Conservation (phyloP, 2,329 filamentous ascomycete species). For the Hymenoscyphus repandus region DNA sequence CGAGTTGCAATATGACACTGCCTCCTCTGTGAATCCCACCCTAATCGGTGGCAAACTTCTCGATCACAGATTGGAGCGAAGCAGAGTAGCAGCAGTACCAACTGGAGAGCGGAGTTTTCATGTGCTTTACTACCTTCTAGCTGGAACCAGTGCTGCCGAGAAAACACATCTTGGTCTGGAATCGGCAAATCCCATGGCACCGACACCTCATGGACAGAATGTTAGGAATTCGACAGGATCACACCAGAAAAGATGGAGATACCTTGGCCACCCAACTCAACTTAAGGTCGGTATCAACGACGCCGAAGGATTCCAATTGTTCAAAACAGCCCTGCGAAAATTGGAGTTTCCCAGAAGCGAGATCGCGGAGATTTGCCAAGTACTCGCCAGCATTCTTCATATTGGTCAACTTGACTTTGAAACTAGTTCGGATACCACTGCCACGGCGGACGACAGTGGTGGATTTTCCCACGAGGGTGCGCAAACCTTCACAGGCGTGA, state of each 20-base stretch:
- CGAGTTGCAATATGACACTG: conserved; percentile 93
- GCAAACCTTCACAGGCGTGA: conserved; percentile 78
- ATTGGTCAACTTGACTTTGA: conserved; percentile 95
- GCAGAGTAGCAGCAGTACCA: conserved; percentile 83
- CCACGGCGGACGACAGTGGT: conserved; percentile 82
- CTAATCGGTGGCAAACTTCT: conserved; percentile 92
- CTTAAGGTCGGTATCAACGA: conserved; percentile 97
- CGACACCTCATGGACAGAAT: conserved; percentile 33
- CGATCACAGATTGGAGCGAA: conserved; percentile 88
- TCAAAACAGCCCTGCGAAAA: conserved; percentile 92
- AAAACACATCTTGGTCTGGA: conserved; percentile 73
- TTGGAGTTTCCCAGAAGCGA: conserved; percentile 90
- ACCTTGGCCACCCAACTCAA: conserved; percentile 92
- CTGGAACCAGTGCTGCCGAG: conserved; percentile 85
- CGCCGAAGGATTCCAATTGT: conserved; percentile 89
- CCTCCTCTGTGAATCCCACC: conserved; percentile 75
- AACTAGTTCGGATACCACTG: conserved; percentile 72
- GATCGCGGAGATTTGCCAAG: conserved; percentile 94
- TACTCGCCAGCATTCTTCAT: conserved; percentile 90
- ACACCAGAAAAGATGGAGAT: conserved; percentile 83
- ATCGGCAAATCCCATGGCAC: conserved; percentile 38
- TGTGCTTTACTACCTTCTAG: conserved; percentile 88
- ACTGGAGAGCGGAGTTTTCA: conserved; percentile 97
- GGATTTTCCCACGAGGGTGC: conserved; percentile 94
- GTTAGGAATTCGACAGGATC: conserved; percentile 42